Base-by-base conservation (phyloP, 1,139 yeast genomes). In the Geotrichum fermentans region DNA sequence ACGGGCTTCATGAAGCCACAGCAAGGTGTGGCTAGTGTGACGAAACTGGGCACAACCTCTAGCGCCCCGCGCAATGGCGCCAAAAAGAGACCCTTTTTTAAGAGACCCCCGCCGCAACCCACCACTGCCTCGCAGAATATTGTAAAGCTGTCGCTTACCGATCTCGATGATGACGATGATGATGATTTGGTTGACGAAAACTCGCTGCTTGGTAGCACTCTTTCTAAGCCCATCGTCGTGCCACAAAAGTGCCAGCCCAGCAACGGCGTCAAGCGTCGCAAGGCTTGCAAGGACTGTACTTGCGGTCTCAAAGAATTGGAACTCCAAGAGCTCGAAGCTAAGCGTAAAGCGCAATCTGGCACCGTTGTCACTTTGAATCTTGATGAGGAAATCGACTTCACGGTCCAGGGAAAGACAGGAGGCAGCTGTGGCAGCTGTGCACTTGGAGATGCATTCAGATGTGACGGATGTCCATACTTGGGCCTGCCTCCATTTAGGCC, bases 361-460 rank as follows among this genome's bases (percentile, higher is more conserved):
- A 62, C 62, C 16, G 34, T 47, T 13, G 50, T 45, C 39, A 41
- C 47, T 20, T 29, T 47, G 20, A 41, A 40, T 16, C 22, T 47
- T 61, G 47, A 56, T 62, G 43, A 17, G 80, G 81, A 49, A 97
- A 80, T 92, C 52, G 98, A 92, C 65, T 92, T 92, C 68, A 92
- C 98, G 1, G 81, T 90, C 16, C 87, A 89, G 56, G 97, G 97
- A 35, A 92, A 90, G 67, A 66, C 73, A 3, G 77, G 78, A 5
- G 97, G 97, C 29, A 96, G 97, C 1, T 92, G 98, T 71, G 96
- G 96, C 18, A 86, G 95, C 6, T 92, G 98, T 71, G 82, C 97
- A 0, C 75, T 92, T 50, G 98, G 98, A 37, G 98, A 92, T 67
- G 98, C 98, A 0, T 92, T 92, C 71, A 75, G 98, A 62, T 92